Percentiles rank a stretch among this genome's conserved stretches.
Evolutionary conservation across 345 rosid species (phyloP).

Genomic region (Iberis pinnata): DNA sequence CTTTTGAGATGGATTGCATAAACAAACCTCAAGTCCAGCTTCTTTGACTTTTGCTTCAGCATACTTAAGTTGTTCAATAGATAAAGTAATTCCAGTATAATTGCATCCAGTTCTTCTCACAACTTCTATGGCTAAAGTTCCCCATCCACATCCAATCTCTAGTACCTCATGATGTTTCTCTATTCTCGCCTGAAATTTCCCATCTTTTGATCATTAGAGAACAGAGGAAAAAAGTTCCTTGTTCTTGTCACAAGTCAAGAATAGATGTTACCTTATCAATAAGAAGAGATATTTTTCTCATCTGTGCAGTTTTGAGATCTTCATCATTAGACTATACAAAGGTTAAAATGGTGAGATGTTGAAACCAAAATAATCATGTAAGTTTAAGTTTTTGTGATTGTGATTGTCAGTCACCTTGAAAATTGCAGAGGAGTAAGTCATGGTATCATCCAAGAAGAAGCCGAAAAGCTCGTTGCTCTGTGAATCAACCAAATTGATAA

Average conservation of each 20-base stretch:
- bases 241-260: not conserved
- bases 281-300: slow-evolving; percentile 54
- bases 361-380: not conserved
- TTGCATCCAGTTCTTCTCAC: slow-evolving; percentile 78
- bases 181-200: slow-evolving; percentile 41
- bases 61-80: slow-evolving; percentile 58
- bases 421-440: slow-evolving; percentile 70
- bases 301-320: slow-evolving; percentile 57
- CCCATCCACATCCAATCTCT: slow-evolving; percentile 92
- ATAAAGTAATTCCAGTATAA: slow-evolving; percentile 75
- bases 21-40: slow-evolving; percentile 63
- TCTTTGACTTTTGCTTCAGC: slow-evolving; percentile 61
- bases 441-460: slow-evolving; percentile 69
- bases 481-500: not conserved
- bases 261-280: slow-evolving; percentile 53
- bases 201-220: not conserved
- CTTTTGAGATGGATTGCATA: not conserved
- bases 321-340: slow-evolving; percentile 42
- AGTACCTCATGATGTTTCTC: slow-evolving; percentile 51
- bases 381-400: too few relatives aligned
- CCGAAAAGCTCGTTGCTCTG: slow-evolving; percentile 73
- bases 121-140: slow-evolving; percentile 69
- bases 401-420: slow-evolving; percentile 87
- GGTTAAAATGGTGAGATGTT: not conserved
- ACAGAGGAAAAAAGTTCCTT: not conserved